Base-by-base conservation (phyloP, 1,284 basidiomycete genomes). In the Vanrija humicola region DNA sequence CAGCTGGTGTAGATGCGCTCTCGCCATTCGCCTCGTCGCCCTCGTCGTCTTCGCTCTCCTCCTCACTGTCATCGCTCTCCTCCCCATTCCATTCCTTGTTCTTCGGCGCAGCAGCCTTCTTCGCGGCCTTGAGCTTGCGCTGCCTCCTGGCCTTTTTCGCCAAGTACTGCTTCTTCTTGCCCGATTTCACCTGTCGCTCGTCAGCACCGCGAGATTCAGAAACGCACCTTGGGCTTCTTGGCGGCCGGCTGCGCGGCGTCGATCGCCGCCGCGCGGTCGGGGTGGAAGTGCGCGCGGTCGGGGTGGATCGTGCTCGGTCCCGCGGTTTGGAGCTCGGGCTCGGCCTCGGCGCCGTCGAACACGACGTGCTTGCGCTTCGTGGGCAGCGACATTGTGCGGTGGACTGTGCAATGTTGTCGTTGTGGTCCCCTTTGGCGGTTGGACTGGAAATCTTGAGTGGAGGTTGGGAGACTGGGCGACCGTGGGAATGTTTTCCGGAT, bases 121-220 rank as follows among this genome's bases (percentile, higher is more conserved):
- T 66, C 0, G 77, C 71, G 54, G 80, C 78, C 54, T 80, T 77
- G 48, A 80, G 78, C 42, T 79, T 77, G 69, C 85, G 86, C 69
- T 82, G 78, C 50, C 82, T 80, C 52, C 82, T 80, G 63, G 82
- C 82, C 74, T 88, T 88, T 52, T 82, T 82, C 63, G 83, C 83
- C 38, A 86, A 76, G 71, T 88, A 87, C 54, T 83, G 78, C 63
- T 82, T 76, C 70, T 87, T 85, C 6, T 84, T 81, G 40, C 80
- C 83, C 0, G 57, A 59, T 59, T 74, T 56, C 39, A 44, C 43
- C 54, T 59, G 46, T 23, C 34, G 38, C n/a, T n/a, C 5, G 21
- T 57, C 45, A 56, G 56, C 45, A 39, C 3, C 21, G 21, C 21
- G 21, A 23, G 5, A 5, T 7, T 18, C 38, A 1, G 9, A 25